Evolutionary conservation across 257 asterid genomes (phyloP).

Genomic region (Anisodus tanguticus): DNA sequence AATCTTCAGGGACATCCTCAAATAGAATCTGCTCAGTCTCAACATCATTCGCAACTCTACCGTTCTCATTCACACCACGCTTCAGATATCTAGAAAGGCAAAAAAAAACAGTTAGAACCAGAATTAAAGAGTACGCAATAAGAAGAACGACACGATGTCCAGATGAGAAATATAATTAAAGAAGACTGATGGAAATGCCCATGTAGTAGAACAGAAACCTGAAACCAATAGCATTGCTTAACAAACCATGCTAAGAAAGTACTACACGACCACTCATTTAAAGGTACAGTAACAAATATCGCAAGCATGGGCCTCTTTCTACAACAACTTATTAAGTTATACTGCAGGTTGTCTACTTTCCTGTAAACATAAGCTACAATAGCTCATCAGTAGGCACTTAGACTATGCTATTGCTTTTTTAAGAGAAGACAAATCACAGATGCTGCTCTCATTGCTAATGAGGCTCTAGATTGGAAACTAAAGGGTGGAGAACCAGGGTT

Average conservation of each 20-base stretch:
- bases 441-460: too few species aligned
- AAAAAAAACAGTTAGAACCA: constrained; percentile 33
- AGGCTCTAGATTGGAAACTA: too few species aligned
- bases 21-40: constrained; percentile 88
- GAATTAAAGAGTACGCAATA: constrained; percentile 6
- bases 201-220: background rate
- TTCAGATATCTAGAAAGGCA: constrained; percentile 70
- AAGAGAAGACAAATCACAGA: too few species aligned
- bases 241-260: constrained; percentile 24
- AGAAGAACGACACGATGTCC: constrained; percentile 28
- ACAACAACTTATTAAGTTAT: background rate
- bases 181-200: constrained; percentile 9
- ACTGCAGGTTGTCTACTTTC: background rate
- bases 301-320: constrained; percentile 21
- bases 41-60: constrained; percentile 96
- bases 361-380: background rate
- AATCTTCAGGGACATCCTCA: constrained; percentile 80
- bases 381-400: background rate
- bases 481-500: too few species aligned
- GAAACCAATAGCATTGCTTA: background rate
- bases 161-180: constrained; percentile 21
- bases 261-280: background rate
- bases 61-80: constrained; percentile 91
- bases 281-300: background rate
- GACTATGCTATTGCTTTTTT: background rate